Conservation (phyloP, 2,329 filamentous ascomycete genomes). For the Chaetomiaceae sp. region DNA sequence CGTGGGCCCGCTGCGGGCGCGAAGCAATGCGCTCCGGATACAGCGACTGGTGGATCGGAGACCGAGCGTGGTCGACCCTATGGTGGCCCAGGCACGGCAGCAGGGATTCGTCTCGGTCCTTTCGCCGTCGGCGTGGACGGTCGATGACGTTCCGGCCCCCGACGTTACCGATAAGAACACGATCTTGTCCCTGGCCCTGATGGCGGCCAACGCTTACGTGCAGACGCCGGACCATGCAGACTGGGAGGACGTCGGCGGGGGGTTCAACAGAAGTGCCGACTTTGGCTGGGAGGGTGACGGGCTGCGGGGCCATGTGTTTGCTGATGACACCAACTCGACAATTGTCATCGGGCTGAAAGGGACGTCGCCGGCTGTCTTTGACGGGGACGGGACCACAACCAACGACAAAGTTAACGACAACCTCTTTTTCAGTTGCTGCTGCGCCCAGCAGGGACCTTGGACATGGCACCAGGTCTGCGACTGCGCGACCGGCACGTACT, state of each 20-base stretch:
- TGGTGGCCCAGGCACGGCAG: conserved; percentile 68
- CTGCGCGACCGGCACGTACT: conserved; percentile 81
- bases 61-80: conserved; percentile 69
- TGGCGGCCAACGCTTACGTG: conserved; percentile 88
- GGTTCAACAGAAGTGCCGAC: conserved; percentile 79
- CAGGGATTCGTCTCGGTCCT: conserved; percentile 64
- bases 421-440: conserved; percentile 96
- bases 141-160: conserved; percentile 73
- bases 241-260: conserved; percentile 75
- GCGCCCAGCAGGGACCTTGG: conserved; percentile 85
- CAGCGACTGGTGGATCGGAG: conserved; percentile 77
- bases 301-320: conserved; percentile 86
- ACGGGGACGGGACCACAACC: conserved; percentile 93
- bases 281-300: conserved; percentile 94
- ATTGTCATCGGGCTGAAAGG: conserved; percentile 92
- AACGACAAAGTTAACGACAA: conserved; percentile 99
- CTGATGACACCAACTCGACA: conserved; percentile 78
- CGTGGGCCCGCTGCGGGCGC: conserved; percentile 53
- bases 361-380: conserved; percentile 84
- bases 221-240: conserved; percentile 65
- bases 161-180: conserved; percentile 83
- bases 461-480: conserved; percentile 91
- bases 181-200: conserved; percentile 76
- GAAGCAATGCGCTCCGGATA: conserved; percentile 64
- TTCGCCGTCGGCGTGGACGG: conserved; percentile 72